Base-by-base conservation (phyloP, 164 flowering plant genomes). In the Macadamia integrifolia region DNA sequence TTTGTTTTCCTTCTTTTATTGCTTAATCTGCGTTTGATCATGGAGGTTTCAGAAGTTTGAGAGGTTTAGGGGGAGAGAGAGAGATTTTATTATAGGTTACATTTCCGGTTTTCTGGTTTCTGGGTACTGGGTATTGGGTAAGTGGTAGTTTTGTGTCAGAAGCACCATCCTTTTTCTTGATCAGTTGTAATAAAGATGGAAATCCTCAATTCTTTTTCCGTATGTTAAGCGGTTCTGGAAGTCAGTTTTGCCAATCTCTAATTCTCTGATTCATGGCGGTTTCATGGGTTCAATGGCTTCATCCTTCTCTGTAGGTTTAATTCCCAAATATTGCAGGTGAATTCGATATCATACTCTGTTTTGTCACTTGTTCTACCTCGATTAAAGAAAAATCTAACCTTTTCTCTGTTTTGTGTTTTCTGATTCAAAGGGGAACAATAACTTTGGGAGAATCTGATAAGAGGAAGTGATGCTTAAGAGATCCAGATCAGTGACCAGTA, bases 401-500 rank as follows among this genome's bases (percentile, higher is more conserved):
- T 60, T n/a, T 50, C 61, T 52, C 18, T 14, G 40, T 50, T 58
- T 66, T 30, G 56, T 35, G 60, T 44, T 35, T 65, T 28, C 30
- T 62, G 64, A 4, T 64, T 62, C 66, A 61, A 60, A 73, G 71
- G 13, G 62, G 40, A 60, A 18, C 44, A 28, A n/a, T 46, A 57
- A 7, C 1, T 55, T 55, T 31, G 46, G 28, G 53, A 48, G 29
- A 65, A 50, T 61, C 31, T 30, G 67, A 58, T 65, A 44, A 44
- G 57, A 56, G 31, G 64, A 46, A 71, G 65, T 66, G 15, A 85
- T 88, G 93, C 78, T 87, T 79, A 85, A 83, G 69, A 84, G 89
- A 82, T 76, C 96, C 15, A 81, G 87, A 76, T 76, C 82, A 65
- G 84, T 83, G 72, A 79, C 77, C 35, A 79, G 80, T 69, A 88